Conservation (phyloP, 768 basidiomycete genomes). For the Psilocybe cyanescens region DNA sequence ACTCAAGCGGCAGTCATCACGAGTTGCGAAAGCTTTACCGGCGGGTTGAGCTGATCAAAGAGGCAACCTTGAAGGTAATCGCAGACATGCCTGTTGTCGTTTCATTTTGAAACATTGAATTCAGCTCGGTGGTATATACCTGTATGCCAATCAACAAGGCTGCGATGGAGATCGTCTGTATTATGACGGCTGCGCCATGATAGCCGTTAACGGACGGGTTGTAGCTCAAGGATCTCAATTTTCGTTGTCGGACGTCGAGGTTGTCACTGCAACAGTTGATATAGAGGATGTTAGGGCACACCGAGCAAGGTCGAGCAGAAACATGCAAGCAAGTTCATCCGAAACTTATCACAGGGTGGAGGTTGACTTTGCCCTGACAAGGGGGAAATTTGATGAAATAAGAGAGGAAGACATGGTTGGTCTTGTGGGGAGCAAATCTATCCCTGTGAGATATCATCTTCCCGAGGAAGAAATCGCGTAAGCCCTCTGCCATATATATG, state of each 20-base stretch:
- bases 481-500: conserved; percentile 33
- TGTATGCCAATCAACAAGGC: conserved; percentile 99
- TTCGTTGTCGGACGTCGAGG: conserved; percentile 94
- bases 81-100: not conserved
- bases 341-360: conserved; percentile 83
- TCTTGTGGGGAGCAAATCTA: conserved; percentile 37
- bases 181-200: conserved; percentile 97
- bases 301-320: conserved; percentile 80
- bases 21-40: conserved; percentile 95
- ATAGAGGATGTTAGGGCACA: conserved; percentile 96
- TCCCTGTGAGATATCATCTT: conserved; percentile 72
- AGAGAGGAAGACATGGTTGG: conserved; percentile 52
- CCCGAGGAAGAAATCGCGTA: conserved; percentile 99
- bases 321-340: conserved; percentile 84
- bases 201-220: conserved; percentile 91
- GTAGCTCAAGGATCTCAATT: conserved; percentile 97
- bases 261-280: conserved; percentile 93
- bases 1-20: conserved; percentile 98
- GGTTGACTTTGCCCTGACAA: conserved; percentile 78
- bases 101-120: not conserved
- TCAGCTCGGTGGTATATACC: conserved; percentile 93
- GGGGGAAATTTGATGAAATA: conserved; percentile 71
- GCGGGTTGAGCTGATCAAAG: conserved; percentile 93
- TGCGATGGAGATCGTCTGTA: conserved; percentile 98
- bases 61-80: conserved; percentile 89